Percentiles rank a stretch among this genome's conserved stretches.
Evolutionary conservation across 805 yeast species (phyloP).

Genomic region (Debaryomyces maramus): DNA sequence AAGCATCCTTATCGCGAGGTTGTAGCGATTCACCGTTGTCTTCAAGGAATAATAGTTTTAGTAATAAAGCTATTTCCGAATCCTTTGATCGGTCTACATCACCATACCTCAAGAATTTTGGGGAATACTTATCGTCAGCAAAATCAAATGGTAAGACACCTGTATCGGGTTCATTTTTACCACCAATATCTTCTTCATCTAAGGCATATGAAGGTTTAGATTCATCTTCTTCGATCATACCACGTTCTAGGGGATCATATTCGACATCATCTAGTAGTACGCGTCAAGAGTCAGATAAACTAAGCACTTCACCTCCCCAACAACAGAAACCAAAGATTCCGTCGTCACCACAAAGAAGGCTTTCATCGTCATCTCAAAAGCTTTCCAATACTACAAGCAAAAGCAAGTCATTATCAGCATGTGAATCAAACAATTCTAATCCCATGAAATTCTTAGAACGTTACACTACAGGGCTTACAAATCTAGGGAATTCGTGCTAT

Average conservation of each 20-base stretch:
- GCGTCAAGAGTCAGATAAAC: not conserved
- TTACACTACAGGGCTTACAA: constrained; percentile 69
- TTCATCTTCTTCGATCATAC: too few species aligned
- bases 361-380: not conserved
- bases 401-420: not conserved
- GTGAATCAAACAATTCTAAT: not conserved
- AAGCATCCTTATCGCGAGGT: constrained; percentile 18
- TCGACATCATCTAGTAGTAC: not conserved
- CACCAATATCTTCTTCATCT: too few species aligned
- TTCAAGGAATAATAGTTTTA: constrained; percentile 3
- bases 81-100: constrained; percentile 8
- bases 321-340: not conserved
- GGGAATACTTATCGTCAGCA: constrained; percentile 29
- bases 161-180: constrained; percentile 15
- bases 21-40: constrained; percentile 8
- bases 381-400: not conserved
- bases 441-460: constrained; percentile 24
- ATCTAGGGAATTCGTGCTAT: constrained; percentile 89
- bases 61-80: constrained; percentile 7
- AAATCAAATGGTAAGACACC: constrained; percentile 20
- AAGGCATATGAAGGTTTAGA: too few species aligned
- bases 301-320: not conserved
- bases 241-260: too few species aligned
- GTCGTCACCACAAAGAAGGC: not conserved
- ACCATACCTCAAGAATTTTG: constrained; percentile 31